Evolutionary conservation across 371 early-diverging fungal species (phyloP), one percentile per base, ranked within the genome.

Genomic region (Apophysomyces ossiformis): DNA sequence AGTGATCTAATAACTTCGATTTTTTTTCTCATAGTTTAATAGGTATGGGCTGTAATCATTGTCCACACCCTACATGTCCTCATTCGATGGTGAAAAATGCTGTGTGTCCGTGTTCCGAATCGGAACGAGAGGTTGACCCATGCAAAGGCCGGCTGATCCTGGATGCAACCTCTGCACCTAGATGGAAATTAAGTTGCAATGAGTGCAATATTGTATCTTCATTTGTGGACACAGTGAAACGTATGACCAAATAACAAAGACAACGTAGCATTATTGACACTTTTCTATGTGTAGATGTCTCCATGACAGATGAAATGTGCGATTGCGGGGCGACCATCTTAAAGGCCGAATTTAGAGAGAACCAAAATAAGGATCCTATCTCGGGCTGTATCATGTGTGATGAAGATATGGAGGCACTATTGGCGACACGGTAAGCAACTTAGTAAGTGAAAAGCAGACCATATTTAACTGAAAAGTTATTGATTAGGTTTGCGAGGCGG

Each of bases 161-260:
- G n/a, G 85, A 85, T 66, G 83, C 79, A 5, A 85, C 85, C 1
- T 82, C 79, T 2, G 85, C 85, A 13, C 84, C 85, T 16, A 63
- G 81, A 57, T 85, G 83, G 81, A 85, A 85, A 64, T 58, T 85
- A 15, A 74, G 76, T 39, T 84, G 85, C 60, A 84, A 82, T 63
- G 80, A 76, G 64, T 81, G 83, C 69, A 82, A 79, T 57, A 68
- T 82, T 43, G 83, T 82, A 26, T 78, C 81, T 16, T 65, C 72
- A 37, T 82, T 82, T 67, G 66, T 76, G 26, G 81, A 82, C 60
- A 80, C 73, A 1, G 70, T 84, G 16, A 81, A 82, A 67, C 60
- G 78, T 79, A 69, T 66, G 70, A 44, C 54, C 1, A 50, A 11
- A 57, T 13, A 13, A 15, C 26, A 21, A 44, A 39, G 32, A 26